phyloP scores from a whole-genome alignment of 2,329 filamentous ascomycete species.

The Aspergillus sp. region DNA sequence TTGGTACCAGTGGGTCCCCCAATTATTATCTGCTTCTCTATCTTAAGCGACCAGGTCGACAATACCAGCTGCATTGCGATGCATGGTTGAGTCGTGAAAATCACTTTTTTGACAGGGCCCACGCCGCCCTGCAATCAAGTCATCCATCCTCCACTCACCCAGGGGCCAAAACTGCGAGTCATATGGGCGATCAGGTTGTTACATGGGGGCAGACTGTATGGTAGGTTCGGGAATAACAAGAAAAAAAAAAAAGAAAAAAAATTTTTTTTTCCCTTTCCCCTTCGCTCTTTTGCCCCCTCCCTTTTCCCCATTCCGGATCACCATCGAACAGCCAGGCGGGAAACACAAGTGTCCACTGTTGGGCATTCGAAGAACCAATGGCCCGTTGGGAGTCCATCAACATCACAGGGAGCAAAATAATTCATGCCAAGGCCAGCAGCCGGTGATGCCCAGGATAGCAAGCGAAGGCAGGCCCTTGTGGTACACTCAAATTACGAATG shows the following conservation, averaged over 20 bases:
- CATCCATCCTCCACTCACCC: background rate
- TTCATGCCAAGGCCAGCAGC: conserved; percentile 10
- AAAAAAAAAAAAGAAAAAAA: too few species aligned
- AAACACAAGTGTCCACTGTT: conserved; percentile 14
- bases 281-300: conserved; percentile 3
- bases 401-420: conserved; percentile 5
- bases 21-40: conserved; percentile 2
- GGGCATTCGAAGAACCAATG: background rate
- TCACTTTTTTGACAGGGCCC: conserved; percentile 15
- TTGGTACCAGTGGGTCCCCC: conserved; percentile 8
- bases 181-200: conserved; percentile 12
- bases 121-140: conserved; percentile 20
- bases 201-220: conserved; percentile 14
- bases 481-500: conserved; percentile 4
- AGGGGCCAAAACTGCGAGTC: conserved; percentile 17
- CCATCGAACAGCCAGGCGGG: conserved; percentile 12
- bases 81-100: conserved; percentile 5
- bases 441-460: conserved; percentile 18
- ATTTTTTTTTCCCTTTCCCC: conserved; percentile 3
- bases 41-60: background rate
- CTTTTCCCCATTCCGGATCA: conserved; percentile 6
- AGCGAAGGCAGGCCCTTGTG: conserved; percentile 10
- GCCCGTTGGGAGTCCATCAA: conserved; percentile 9
- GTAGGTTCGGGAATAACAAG: background rate
- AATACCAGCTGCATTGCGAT: background rate